Evolutionary conservation across 257 asterid genomes (phyloP).

Genomic region (Solanum acaule): DNA sequence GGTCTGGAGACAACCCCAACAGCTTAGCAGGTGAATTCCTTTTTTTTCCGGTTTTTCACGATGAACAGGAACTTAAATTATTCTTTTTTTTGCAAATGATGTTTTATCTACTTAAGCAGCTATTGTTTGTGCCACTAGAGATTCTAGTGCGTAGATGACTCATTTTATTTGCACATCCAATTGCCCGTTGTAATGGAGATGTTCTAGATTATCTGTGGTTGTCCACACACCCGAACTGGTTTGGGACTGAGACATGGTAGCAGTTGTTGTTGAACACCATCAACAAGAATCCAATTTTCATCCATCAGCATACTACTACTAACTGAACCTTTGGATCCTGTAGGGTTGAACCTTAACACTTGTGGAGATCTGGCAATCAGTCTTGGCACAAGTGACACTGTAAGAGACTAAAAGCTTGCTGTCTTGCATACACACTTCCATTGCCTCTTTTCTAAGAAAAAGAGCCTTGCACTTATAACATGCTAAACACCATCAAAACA

Average conservation of each 20-base stretch:
- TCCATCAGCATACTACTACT: not conserved
- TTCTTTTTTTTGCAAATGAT: not conserved
- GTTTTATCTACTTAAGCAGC: not conserved
- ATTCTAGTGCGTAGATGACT: not conserved
- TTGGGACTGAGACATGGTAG: not conserved
- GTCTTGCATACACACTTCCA: not conserved
- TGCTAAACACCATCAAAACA: not conserved
- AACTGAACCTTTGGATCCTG: constrained; percentile 4
- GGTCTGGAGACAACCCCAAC: constrained; percentile 99
- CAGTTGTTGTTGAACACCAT: not conserved
- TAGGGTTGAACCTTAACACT: constrained; percentile 71
- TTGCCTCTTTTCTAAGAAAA: not conserved
- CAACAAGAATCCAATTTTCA: not conserved
- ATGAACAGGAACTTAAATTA: not conserved
- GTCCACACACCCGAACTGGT: not conserved
- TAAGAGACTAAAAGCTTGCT: constrained; percentile 18
- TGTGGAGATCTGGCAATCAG: constrained; percentile 90
- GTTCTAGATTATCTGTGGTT: not conserved
- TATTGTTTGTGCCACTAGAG: not conserved
- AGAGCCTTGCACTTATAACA: not conserved
- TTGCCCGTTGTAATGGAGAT: not conserved
- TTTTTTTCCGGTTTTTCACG: not conserved
- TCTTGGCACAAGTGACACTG: constrained; percentile 98
- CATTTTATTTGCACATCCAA: not conserved
- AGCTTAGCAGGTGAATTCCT: constrained; percentile 74